Evolutionary conservation across 2,329 filamentous ascomycete genomes (phyloP), one percentile per base, ranked within the genome.

Genomic region (Sclerotinia borealis): DNA sequence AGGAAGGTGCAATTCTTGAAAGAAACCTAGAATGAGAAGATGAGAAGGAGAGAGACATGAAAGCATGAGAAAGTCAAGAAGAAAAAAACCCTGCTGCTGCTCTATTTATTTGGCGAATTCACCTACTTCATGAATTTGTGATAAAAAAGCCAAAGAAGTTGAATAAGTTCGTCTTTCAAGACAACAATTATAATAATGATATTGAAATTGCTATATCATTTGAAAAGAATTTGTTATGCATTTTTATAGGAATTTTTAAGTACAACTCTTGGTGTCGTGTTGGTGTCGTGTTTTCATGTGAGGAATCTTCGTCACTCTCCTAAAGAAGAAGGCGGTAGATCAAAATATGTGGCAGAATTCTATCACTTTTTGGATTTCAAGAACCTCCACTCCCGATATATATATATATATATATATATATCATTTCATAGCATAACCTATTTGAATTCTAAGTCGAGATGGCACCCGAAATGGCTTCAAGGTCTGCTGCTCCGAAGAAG

Each of bases 401-500:
- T 45, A 22, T n/a, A 10, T n/a, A n/a, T n/a, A n/a, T n/a, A n/a
- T n/a, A n/a, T n/a, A n/a, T n/a, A n/a, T n/a, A n/a, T 11, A 19
- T 45, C 41, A 45, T 10, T 11, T 25, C 41, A 45, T n/a, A 45
- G 7, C 51, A 29, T 25, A 19, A 17, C 39, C 1, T 11, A 27
- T 31, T 22, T 11, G 27, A 6, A 45, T 56, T 17, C 1, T n/a
- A 4, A 45, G 9, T 34, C 13, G 7, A 19, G 11, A 56, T 45
- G 54, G 39, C 54, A n/a, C 25, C 50, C n/a, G 62, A 56, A 37
- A 72, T 71, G 68, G 64, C 66, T 27, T 61, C 66, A 6, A 69
- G 71, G 39, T 63, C 62, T 64, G 29, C 50, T 10, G 48, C 41
- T 50, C 37, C 49, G 11, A 68, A 64, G 34, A 74, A 74, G 49